Evolutionary conservation across 768 basidiomycete genomes (phyloP).

Genomic region (Trametes gibbosa): DNA sequence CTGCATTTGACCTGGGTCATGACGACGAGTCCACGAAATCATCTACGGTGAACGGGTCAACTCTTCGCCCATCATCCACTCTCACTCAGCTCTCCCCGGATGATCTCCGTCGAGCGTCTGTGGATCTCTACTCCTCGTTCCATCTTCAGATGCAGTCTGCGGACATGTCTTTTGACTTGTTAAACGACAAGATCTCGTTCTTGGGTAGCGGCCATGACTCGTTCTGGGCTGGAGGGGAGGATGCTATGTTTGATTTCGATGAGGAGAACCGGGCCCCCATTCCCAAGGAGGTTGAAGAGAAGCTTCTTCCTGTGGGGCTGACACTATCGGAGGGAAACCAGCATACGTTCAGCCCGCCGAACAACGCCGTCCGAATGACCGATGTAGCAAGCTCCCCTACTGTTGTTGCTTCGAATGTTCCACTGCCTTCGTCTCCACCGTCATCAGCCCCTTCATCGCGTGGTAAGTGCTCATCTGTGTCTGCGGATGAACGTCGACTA

Average conservation of each 20-base stretch:
- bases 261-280: conserved; percentile 2
- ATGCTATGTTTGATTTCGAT: conserved; percentile 25
- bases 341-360: conserved; percentile 1
- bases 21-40: neutral
- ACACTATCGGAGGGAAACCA: neutral
- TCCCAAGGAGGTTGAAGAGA: conserved; percentile 21
- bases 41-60: neutral
- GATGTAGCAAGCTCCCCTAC: conserved; percentile 5
- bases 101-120: conserved; percentile 30
- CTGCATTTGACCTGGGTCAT: neutral
- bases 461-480: neutral
- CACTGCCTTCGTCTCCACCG: conserved; percentile 10
- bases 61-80: conserved; percentile 1
- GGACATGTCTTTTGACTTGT: conserved; percentile 35
- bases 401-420: conserved; percentile 1
- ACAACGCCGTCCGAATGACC: neutral
- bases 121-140: conserved; percentile 36
- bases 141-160: conserved; percentile 33
- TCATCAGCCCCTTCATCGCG: conserved; percentile 4
- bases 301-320: neutral
- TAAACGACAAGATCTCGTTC: conserved; percentile 37
- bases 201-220: conserved; percentile 29
- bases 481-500: too few relatives aligned
- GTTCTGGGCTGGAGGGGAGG: conserved; percentile 24
- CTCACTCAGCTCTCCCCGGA: conserved; percentile 15